Evolutionary conservation across 306 rosid genomes (phyloP).

Genomic region (Prunus dulcis): DNA sequence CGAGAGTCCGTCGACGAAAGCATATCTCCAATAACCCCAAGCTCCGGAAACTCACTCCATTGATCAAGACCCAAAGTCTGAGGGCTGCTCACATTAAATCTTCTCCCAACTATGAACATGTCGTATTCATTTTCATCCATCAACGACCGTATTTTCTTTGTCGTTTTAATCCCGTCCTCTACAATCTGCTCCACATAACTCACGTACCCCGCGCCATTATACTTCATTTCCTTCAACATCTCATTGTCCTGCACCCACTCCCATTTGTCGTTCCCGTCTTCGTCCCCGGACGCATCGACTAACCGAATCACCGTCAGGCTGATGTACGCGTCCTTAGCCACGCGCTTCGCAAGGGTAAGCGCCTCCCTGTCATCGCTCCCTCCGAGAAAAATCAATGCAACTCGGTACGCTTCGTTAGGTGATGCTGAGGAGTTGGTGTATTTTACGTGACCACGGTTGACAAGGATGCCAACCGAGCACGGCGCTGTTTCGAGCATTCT

Average conservation of each 20-base stretch:
- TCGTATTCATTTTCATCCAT: neutral
- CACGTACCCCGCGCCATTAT: conserved; percentile 3
- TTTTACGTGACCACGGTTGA: conserved; percentile 37
- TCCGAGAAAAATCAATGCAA: conserved; percentile 50
- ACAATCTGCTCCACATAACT: conserved; percentile 35
- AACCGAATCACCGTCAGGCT: conserved; percentile 40
- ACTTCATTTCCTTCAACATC: conserved; percentile 19
- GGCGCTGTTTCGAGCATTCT: conserved; percentile 49
- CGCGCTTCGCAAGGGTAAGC: conserved; percentile 26
- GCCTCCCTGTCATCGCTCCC: conserved; percentile 65
- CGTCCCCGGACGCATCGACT: neutral
- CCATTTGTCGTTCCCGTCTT: neutral
- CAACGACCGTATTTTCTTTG: neutral
- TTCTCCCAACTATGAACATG: conserved; percentile 4
- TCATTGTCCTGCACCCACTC: conserved; percentile 24
- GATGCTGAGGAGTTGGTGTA: conserved; percentile 26
- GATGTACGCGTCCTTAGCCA: conserved; percentile 39
- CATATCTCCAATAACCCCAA: neutral
- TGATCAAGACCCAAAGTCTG: neutral
- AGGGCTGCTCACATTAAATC: neutral
- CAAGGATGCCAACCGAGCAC: conserved; percentile 48
- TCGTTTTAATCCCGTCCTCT: conserved; percentile 35
- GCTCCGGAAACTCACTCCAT: conserved; percentile 3
- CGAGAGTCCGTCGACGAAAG: neutral
- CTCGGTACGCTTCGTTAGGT: conserved; percentile 6